Base-by-base conservation (phyloP, 2,329 filamentous ascomycete species). In the Penicillium brasilianum region DNA sequence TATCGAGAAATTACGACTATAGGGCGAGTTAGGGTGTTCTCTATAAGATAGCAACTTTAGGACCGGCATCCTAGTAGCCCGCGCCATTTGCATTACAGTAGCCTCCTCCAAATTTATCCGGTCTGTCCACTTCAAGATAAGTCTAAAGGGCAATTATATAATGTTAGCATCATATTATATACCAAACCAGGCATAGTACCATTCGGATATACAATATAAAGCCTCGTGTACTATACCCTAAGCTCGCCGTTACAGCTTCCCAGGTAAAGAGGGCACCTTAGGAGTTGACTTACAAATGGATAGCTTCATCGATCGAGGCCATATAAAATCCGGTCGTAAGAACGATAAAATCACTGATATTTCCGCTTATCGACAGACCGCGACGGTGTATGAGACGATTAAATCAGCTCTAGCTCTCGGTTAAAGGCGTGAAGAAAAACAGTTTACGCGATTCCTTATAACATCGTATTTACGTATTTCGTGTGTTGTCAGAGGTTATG, bases 121-220 rank as follows among this genome's bases (percentile, higher is more conserved):
- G 48, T 77, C 72, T 13, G 72, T 75, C 73, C 75, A 78, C 70
- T 80, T 78, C 57, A 78, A 59, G 14, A 79, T 59, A 7, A 79
- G 69, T 2, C 75, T 77, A 63, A 79, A 79, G 16, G 75, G 76
- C 10, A 78, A 67, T 52, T 74, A 63, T 3, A 71, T 59, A 41
- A 77, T 72, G n/a, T 72, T 63, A 25, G 65, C 61, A 48, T 74
- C 52, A 44, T 68, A 74, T 5, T 32, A n/a, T 44, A 74, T 65
- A 9, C 56, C 57, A 34, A 72, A 64, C 69, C 68, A 76, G 37
- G 30, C 60, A 54, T 71, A 77, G 56, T 77, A 79, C 53, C 65
- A 65, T 43, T 55, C 7, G 2, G 75, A 78, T 34, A 78, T 71
- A 18, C 61, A 49, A 57, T 59, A 67, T 14, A 79, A 60, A 4